Conservation (phyloP, 129 eudicot genomes). For the Lonicera japonica region DNA sequence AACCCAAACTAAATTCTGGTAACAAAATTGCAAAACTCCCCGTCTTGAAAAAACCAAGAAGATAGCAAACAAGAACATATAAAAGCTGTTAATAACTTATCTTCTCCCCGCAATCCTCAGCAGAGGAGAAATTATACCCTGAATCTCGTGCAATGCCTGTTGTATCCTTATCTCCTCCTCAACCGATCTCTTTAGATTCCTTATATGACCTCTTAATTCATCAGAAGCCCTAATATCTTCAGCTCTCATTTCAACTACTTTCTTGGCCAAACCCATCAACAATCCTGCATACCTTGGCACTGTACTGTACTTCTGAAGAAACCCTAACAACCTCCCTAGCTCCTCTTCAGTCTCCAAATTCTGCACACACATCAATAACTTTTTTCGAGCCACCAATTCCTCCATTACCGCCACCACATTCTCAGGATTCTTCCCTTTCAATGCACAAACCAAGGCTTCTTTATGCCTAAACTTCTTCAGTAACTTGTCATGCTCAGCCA, state of each 20-base stretch:
- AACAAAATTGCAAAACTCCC: conserved; percentile 17
- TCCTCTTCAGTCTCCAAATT: conserved; percentile 64
- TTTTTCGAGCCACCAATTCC: conserved; percentile 86
- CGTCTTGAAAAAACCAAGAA: conserved; percentile 1
- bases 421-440: conserved; percentile 62
- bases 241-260: conserved; percentile 67
- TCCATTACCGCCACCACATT: conserved; percentile 84
- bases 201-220: conserved; percentile 41
- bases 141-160: conserved; percentile 74
- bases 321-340: conserved; percentile 58
- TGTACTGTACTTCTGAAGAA: conserved; percentile 70
- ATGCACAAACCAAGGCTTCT: conserved; percentile 74
- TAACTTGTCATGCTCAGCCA: conserved; percentile 73
- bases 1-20: too few relatives aligned
- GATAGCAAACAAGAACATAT: not conserved
- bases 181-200: conserved; percentile 62
- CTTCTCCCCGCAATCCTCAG: conserved; percentile 79
- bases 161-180: conserved; percentile 77
- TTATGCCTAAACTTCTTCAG: conserved; percentile 86
- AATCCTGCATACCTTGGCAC: conserved; percentile 65
- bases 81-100: conserved; percentile 7
- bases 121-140: conserved; percentile 84
- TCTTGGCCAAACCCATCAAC: conserved; percentile 51
- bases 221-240: conserved; percentile 62
- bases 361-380: conserved; percentile 54